Conservation (phyloP, 2,329 filamentous ascomycete genomes). For the Graphium sp. region DNA sequence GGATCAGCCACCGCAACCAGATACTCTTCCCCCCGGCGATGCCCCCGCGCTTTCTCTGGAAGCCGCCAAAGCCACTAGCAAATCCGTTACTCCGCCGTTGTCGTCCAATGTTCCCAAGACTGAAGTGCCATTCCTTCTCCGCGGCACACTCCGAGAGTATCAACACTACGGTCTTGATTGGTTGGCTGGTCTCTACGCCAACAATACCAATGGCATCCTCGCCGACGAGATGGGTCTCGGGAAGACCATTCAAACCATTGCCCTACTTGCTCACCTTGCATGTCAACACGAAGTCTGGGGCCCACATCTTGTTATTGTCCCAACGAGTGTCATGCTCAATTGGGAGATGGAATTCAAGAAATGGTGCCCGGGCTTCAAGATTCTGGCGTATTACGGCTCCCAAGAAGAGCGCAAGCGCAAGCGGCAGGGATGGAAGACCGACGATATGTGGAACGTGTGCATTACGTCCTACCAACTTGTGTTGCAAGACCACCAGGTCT, state of each 20-base stretch:
- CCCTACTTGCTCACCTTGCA: slow-evolving; percentile 80
- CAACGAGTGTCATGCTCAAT: slow-evolving; percentile 96
- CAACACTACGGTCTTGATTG: slow-evolving; percentile 96
- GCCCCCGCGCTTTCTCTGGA: slow-evolving; percentile 17
- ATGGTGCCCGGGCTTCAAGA: slow-evolving; percentile 95
- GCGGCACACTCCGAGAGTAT: slow-evolving; percentile 84
- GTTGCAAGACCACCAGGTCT: slow-evolving; percentile 81
- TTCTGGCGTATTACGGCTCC: slow-evolving; percentile 89
- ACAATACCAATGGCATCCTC: slow-evolving; percentile 86
- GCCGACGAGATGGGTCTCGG: slow-evolving; percentile 98
- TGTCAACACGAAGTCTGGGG: slow-evolving; percentile 88
- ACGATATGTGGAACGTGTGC: slow-evolving; percentile 90
- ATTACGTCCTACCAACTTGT: slow-evolving; percentile 97
- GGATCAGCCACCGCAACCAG: slow-evolving; percentile 25
- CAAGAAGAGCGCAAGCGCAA: slow-evolving; percentile 86
- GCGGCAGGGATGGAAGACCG: slow-evolving; percentile 81
- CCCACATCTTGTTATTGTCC: slow-evolving; percentile 87
- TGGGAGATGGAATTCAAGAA: slow-evolving; percentile 99
- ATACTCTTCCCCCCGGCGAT: slow-evolving; percentile 29
- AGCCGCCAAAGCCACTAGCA: slow-evolving; percentile 11
- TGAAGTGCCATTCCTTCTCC: slow-evolving; percentile 64
- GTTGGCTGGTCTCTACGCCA: slow-evolving; percentile 83
- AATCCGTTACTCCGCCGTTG: slow-evolving; percentile 15
- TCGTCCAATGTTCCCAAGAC: slow-evolving; percentile 38
- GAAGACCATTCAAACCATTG: slow-evolving; percentile 96